phyloP scores from a whole-genome alignment of 768 basidiomycete species.

The Psilocybe tampanensis region DNA sequence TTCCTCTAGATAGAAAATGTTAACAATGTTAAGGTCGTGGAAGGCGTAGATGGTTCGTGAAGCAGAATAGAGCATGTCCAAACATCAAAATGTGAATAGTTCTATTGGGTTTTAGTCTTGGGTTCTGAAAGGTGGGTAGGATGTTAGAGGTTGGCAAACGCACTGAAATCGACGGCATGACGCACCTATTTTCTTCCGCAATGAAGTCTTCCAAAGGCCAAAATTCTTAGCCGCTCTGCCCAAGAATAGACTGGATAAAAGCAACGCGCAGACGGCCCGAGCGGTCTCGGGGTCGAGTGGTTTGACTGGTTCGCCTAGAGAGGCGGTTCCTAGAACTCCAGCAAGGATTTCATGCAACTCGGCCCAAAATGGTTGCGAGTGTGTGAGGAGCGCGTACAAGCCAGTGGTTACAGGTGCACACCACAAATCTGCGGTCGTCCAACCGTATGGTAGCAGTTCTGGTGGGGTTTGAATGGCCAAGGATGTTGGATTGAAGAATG shows the following conservation, averaged over 20 bases:
- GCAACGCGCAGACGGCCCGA: constrained; percentile 68
- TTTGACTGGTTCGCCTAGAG: constrained; percentile 36
- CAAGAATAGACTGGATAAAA: constrained; percentile 64
- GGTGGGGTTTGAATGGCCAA: constrained; percentile 73
- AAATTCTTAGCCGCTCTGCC: constrained; percentile 71
- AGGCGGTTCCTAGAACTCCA: constrained; percentile 43
- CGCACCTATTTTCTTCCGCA: constrained; percentile 7
- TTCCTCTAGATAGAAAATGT: not conserved
- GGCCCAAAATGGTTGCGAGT: constrained; percentile 85
- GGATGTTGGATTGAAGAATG: constrained; percentile 70
- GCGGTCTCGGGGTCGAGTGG: constrained; percentile 66
- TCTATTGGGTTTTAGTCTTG: constrained; percentile 16
- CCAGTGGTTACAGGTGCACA: constrained; percentile 77
- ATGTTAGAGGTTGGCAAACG: not conserved
- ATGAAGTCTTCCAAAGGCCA: constrained; percentile 33
- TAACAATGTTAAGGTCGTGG: not conserved
- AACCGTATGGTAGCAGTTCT: constrained; percentile 81
- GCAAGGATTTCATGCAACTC: constrained; percentile 54
- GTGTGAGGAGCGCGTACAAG: constrained; percentile 81
- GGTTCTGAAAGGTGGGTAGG: not conserved
- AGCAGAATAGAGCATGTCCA: not conserved
- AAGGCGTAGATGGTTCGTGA: not conserved
- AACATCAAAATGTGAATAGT: not conserved
- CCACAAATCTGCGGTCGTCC: constrained; percentile 88
- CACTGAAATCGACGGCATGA: not conserved